Conservation (phyloP, 352 stramenopile species). For the Aphanomyces cochlioides region DNA sequence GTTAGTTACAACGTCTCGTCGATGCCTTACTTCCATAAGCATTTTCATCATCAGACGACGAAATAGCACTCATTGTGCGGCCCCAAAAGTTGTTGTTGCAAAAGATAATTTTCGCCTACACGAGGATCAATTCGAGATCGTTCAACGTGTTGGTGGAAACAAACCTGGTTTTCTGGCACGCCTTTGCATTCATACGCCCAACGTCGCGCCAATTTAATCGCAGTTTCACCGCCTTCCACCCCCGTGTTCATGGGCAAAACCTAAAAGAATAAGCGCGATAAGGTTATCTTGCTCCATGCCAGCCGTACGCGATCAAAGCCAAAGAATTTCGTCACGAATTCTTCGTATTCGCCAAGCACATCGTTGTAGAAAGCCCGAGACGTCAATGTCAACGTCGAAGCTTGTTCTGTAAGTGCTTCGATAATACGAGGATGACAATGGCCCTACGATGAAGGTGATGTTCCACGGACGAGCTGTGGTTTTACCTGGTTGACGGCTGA, state of each 20-base stretch:
- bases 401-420: constrained; percentile 90
- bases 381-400: constrained; percentile 93
- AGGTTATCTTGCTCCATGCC: not conserved
- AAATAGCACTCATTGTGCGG: constrained; percentile 96
- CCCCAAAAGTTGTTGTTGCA: constrained; percentile 99
- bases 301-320: constrained; percentile 90
- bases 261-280: constrained; percentile 23
- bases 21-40: constrained; percentile 47
- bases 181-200: constrained; percentile 99
- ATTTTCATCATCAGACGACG: constrained; percentile 88
- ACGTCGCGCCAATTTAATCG: constrained; percentile 93
- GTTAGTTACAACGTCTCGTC: no score
- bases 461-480: not conserved
- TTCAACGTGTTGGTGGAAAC: not conserved
- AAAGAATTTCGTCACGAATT: constrained; percentile 97
- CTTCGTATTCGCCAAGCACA: constrained; percentile 94
- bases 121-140: not conserved
- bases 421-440: constrained; percentile 99
- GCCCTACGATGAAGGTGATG: constrained; percentile 59
- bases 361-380: constrained; percentile 99
- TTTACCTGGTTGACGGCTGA: constrained; percentile 82
- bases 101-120: constrained; percentile 91
- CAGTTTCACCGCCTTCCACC: constrained; percentile 98
- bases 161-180: constrained; percentile 86
- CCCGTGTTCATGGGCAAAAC: constrained; percentile 99